Base-by-base conservation (phyloP, 768 basidiomycete species). In the Agrocybe praecox region DNA sequence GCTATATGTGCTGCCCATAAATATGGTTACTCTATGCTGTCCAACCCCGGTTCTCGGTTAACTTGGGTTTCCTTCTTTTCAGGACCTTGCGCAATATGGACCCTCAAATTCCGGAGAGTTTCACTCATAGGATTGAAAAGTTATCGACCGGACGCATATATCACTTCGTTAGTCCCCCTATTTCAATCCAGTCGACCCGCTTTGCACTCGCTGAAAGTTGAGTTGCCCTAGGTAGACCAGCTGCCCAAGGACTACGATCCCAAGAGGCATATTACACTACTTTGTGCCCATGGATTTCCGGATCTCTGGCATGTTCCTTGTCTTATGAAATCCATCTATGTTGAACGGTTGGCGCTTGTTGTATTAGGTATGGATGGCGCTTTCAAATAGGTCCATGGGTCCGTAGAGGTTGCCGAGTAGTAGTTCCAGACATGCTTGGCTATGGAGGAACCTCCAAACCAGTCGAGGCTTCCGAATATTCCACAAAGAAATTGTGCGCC, bases 271-370 rank as follows among this genome's bases (percentile, higher is more conserved):
- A 73, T 74, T 1, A 85, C 89, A 2, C 59, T 93, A 7, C 76
- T 92, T n/a, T 88, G 87, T 65, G 59, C 92, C 17, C 92, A 94
- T 65, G 91, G 92, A 1, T 92, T 93, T 67, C 91, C 92, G 14
- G 92, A 93, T 65, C 67, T 75, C 23, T 81, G 79, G 79, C 74
- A 68, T 21, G 58, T 56, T 33, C 33, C 23, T 6, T 46, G 40
- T 18, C 21, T 8, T 51, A 15, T 52, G 46, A 6, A 17, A 33
- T 12, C 24, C 24, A 22, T 46, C 17, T 19, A 47, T 15, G n/a
- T 15, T 40, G 36, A 6, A 40, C n/a, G 36, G 36, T 40, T 40
- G 36, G 36, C 36, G 12, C 36, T 47, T 15, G 6, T 33, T 56
- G 3, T 45, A n/a, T n/a, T n/a, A 86, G 85, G 85, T 90, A 86